Percentiles rank a stretch among this genome's conserved stretches.
phyloP scores from a whole-genome alignment of 345 rosid species.

The Geranium brycei region DNA sequence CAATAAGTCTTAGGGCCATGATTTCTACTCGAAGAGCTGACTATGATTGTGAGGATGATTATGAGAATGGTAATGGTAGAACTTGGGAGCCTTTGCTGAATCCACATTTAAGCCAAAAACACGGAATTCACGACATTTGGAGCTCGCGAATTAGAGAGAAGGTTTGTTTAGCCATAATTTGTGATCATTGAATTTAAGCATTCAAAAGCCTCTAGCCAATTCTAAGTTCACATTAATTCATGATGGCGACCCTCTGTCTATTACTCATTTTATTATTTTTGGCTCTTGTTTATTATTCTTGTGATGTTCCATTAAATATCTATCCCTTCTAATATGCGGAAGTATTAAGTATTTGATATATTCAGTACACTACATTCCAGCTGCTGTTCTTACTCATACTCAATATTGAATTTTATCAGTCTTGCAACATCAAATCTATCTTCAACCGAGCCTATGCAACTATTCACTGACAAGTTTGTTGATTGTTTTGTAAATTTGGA shows the following conservation, averaged over 20 bases:
- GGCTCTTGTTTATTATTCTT: too few species aligned
- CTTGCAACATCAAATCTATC: too few species aligned
- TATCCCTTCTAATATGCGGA: neutral
- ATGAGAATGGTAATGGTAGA: slow-evolving; percentile 43
- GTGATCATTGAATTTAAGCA: neutral
- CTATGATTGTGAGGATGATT: slow-evolving; percentile 46
- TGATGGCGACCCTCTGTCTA: neutral
- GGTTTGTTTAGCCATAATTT: slow-evolving; percentile 22
- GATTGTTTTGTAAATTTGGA: too few species aligned
- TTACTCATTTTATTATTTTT: neutral
- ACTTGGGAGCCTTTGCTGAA: slow-evolving; percentile 62
- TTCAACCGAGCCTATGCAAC: too few species aligned
- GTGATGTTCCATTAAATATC: too few species aligned
- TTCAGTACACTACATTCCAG: neutral
- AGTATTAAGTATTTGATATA: too few species aligned
- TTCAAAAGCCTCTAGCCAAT: neutral
- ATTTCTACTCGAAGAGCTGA: slow-evolving; percentile 36
- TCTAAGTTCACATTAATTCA: neutral
- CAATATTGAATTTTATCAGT: too few species aligned
- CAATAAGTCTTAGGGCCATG: slow-evolving; percentile 65
- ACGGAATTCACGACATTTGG: slow-evolving; percentile 52
- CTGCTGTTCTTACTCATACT: neutral
- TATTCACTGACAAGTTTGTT: too few species aligned
- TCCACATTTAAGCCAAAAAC: slow-evolving; percentile 42
- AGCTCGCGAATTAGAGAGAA: slow-evolving; percentile 69